Conservation (phyloP, 257 asterid species). For the Penstemon eatonii region DNA sequence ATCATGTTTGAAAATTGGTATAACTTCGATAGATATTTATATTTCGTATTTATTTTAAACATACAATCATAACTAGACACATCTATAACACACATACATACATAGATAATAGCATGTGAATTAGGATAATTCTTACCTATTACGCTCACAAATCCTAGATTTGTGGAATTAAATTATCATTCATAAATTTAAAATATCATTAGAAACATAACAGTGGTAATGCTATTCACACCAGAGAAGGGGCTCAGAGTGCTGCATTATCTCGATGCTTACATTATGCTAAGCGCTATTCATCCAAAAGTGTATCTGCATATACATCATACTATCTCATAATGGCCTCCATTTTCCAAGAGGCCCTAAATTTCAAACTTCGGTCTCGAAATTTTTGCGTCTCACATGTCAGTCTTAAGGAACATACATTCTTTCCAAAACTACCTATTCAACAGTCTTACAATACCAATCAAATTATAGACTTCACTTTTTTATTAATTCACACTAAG, state of each 20-base stretch:
- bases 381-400: neutral
- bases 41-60: neutral
- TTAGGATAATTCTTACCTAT: neutral
- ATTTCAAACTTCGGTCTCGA: neutral
- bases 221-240: neutral
- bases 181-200: neutral
- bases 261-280: conserved; percentile 1
- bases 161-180: neutral
- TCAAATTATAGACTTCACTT: neutral
- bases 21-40: neutral
- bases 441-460: neutral
- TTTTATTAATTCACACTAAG: neutral
- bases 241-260: neutral
- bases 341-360: neutral
- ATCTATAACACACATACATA: neutral
- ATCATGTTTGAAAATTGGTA: neutral
- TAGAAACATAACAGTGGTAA: neutral
- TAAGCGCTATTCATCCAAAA: neutral
- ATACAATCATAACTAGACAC: neutral
- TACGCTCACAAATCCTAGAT: neutral
- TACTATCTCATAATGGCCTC: neutral
- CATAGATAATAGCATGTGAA: neutral
- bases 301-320: neutral
- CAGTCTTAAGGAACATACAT: neutral
- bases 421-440: neutral